These are phyloP conservation scores for Tulasnella sp. DNA, from an alignment of 768 basidiomycete genomes.

Conservation along the genomic window DNA sequence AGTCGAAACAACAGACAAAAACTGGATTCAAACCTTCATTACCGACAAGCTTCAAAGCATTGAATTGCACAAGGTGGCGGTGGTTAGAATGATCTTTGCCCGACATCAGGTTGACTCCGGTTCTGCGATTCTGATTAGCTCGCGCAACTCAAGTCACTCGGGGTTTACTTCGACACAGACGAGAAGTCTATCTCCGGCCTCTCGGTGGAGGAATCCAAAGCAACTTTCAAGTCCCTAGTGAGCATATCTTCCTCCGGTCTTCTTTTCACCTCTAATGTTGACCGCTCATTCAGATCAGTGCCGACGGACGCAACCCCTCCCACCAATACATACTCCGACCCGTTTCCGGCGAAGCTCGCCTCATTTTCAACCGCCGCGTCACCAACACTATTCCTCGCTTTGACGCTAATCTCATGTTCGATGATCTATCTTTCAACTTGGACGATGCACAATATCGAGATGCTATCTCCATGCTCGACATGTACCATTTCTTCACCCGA, in stretches of 20 bases:
- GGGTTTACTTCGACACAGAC: slow-evolving; percentile 95
- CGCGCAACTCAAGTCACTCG: slow-evolving; percentile 78
- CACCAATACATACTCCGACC: slow-evolving; percentile 97
- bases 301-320: slow-evolving; percentile 45
- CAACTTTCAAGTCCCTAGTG: slow-evolving; percentile 73
- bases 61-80: slow-evolving; percentile 73
- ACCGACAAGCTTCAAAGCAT: slow-evolving; percentile 61
- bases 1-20: slow-evolving; percentile 80
- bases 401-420: slow-evolving; percentile 82
- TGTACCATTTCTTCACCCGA: slow-evolving; percentile 93
- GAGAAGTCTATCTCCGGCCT: slow-evolving; percentile 70
- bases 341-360: slow-evolving; percentile 88
- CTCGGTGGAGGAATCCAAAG: slow-evolving; percentile 59
- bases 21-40: slow-evolving; percentile 84
- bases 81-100: slow-evolving; percentile 14
- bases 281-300: slow-evolving; percentile 46
- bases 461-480: slow-evolving; percentile 85
- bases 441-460: slow-evolving; percentile 95
- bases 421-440: slow-evolving; percentile 84
- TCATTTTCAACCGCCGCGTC: slow-evolving; percentile 76
- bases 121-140: slow-evolving; percentile 49
- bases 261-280: neutral
- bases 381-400: slow-evolving; percentile 74
- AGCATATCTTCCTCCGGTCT: slow-evolving; percentile 29
- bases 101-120: slow-evolving; percentile 13